phyloP scores from a whole-genome alignment of 208 protist species.

The Acanthamoeba sp. region DNA sequence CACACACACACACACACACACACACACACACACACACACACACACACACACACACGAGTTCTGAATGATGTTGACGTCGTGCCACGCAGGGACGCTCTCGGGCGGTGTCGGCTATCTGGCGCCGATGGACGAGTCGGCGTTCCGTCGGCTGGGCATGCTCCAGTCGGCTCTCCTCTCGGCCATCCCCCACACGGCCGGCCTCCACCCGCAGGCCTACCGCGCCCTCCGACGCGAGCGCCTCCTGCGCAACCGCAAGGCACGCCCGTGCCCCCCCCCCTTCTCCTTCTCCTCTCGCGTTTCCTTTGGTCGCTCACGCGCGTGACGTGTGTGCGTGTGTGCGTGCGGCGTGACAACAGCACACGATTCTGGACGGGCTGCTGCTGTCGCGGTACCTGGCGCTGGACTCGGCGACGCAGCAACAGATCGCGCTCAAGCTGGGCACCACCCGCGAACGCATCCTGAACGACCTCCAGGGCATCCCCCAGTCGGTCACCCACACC shows the following conservation, averaged over 20 bases:
- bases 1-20: neutral
- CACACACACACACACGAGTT: neutral
- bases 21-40: neutral
- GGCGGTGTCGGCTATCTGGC: constrained; percentile 68
- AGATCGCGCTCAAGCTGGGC: constrained; percentile 63
- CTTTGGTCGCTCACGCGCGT: too few species aligned
- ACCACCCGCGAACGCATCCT: constrained; percentile 42
- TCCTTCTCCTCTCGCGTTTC: too few species aligned
- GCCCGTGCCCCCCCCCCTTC: too few species aligned
- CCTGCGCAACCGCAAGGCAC: constrained; percentile 62
- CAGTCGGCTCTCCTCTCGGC: constrained; percentile 59
- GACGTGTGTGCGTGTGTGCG: neutral
- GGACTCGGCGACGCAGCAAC: neutral
- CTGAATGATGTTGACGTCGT: neutral
- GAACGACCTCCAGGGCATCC: constrained; percentile 48
- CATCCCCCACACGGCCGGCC: constrained; percentile 63
- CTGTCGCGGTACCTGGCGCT: constrained; percentile 63
- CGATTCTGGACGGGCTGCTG: constrained; percentile 64
- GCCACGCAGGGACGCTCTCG: constrained; percentile 26
- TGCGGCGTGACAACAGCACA: constrained; percentile 43
- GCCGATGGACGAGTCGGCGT: constrained; percentile 49
- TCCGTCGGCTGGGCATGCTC: constrained; percentile 72
- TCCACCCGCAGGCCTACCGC: constrained; percentile 70
- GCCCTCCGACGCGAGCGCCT: constrained; percentile 19
- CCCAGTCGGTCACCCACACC: constrained; percentile 23